A percentile compares a stretch with the other conserved stretches of the same genome.
Evolutionary conservation across 75 land plant species (phyloP).

Genomic region (Azolla pinnata): DNA sequence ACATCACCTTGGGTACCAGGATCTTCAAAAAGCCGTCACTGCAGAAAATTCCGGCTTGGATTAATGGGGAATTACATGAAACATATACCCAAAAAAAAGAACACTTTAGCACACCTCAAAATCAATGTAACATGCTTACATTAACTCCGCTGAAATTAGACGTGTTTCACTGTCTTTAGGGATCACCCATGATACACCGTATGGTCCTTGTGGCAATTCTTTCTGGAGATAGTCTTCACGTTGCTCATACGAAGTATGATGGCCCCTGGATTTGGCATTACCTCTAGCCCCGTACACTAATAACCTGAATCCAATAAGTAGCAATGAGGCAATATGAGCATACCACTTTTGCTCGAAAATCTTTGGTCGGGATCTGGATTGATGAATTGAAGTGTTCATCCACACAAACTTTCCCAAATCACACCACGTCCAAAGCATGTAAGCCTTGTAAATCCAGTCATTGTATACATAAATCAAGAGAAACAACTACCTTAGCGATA

Average conservation of each 20-base stretch:
- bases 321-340: no score
- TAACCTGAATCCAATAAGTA: no score
- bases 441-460: slow-evolving; percentile 44
- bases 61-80: not conserved
- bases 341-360: no score
- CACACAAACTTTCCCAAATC: no score
- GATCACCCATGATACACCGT: slow-evolving; percentile 55
- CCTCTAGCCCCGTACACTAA: slow-evolving; percentile 41
- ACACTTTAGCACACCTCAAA: not conserved
- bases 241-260: no score
- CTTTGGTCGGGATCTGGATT: no score
- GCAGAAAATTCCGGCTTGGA: not conserved
- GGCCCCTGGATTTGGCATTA: slow-evolving; percentile 27
- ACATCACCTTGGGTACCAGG: slow-evolving; percentile 24
- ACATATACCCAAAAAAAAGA: not conserved
- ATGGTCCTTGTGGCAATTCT: slow-evolving; percentile 59
- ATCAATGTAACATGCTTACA: slow-evolving; percentile 31
- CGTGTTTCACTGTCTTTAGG: slow-evolving; percentile 52
- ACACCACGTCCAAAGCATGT: no score
- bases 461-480: no score
- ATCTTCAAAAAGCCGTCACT: slow-evolving; percentile 28
- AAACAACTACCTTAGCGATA: not conserved
- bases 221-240: no score
- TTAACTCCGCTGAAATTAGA: slow-evolving; percentile 55
- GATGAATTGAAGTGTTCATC: no score